Evolutionary conservation across 148 eudicot species (phyloP).

Genomic region (Chenopodium formosanum): DNA sequence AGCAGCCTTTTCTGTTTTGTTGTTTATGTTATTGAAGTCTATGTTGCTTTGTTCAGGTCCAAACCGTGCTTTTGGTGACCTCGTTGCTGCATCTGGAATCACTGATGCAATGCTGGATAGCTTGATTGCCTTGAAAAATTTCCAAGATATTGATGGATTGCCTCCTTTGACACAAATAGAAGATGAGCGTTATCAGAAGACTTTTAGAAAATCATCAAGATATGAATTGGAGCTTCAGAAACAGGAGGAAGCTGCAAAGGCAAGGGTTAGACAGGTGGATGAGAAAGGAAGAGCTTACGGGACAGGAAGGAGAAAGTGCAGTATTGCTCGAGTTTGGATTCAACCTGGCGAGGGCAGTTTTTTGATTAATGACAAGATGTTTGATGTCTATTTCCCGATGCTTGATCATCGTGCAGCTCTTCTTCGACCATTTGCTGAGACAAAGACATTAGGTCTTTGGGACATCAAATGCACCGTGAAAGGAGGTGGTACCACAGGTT

Average conservation of each 20-base stretch:
- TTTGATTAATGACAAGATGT: constrained; percentile 70
- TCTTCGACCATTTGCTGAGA: constrained; percentile 90
- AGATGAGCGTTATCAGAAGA: constrained; percentile 69
- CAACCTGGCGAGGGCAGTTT: constrained; percentile 90
- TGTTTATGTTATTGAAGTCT: constrained; percentile 4
- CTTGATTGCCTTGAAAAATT: constrained; percentile 80
- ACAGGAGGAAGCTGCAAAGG: constrained; percentile 79
- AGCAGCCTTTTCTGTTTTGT: background rate
- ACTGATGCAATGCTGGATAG: constrained; percentile 91
- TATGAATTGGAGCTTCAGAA: constrained; percentile 81
- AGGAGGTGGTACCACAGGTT: constrained; percentile 93
- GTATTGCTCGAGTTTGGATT: constrained; percentile 93
- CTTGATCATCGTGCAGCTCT: constrained; percentile 97
- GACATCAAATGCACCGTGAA: constrained; percentile 87
- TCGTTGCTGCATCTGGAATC: constrained; percentile 86
- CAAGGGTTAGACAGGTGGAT: constrained; percentile 76
- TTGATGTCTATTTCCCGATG: constrained; percentile 93
- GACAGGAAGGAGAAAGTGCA: constrained; percentile 89
- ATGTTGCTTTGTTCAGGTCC: constrained; percentile 52
- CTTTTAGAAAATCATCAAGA: constrained; percentile 53
- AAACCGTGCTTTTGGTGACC: constrained; percentile 90
- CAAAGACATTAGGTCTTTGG: constrained; percentile 85
- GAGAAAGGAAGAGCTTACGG: constrained; percentile 95
- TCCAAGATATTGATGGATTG: constrained; percentile 67
- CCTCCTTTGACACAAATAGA: constrained; percentile 82